Base-by-base conservation (phyloP, 2,329 filamentous ascomycete species). In the Colletotrichum noveboracense region DNA sequence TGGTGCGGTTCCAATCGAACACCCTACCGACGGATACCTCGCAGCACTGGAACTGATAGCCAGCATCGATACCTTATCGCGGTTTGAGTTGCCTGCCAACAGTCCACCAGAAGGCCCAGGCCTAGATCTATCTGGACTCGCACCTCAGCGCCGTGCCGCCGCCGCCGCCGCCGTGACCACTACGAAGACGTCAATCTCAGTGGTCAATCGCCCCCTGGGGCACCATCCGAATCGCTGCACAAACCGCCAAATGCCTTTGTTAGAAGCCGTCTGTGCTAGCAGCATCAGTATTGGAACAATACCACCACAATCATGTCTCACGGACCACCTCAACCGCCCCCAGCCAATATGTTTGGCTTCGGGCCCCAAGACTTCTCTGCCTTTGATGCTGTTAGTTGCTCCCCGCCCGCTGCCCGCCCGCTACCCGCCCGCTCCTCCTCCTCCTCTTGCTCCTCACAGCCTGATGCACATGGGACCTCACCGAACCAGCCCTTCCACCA, bases 311-410 rank as follows among this genome's bases (percentile, higher is more conserved):
- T 78, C 78, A 85, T 85, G 84, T 83, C 84, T 78, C 81, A 83
- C 79, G 78, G 82, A 76, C 83, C 81, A 77, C 82, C 83, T 78
- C 83, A 82, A 60, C 82, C 81, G 76, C 80, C 80, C 78, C 81
- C 81, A 65, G 77, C 79, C 79, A 84, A 82, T 79, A 80, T 85
- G 65, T 86, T 84, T 76, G 81, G 80, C 78, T 86, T 85, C 78
- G 79, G 81, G 78, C 76, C 76, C 75, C 78, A 81, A 75, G 77
- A 77, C 64, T 79, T 70, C 56, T 75, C 71, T 70, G 70, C 66
- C 71, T 74, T 74, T 56, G 71, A 76, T 66, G 70, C 73, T 74
- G 74, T 76, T 76, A 38, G 74, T 76, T 48, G 43, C 43, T 48
- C 36, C 56, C 58, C 18, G 38, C 38, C 18, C 18, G 38, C 38